A percentile compares a stretch with the other conserved stretches of the same genome.
Conservation (phyloP, 1,139 yeast genomes). For the Suhomyces bokatorum region DNA sequence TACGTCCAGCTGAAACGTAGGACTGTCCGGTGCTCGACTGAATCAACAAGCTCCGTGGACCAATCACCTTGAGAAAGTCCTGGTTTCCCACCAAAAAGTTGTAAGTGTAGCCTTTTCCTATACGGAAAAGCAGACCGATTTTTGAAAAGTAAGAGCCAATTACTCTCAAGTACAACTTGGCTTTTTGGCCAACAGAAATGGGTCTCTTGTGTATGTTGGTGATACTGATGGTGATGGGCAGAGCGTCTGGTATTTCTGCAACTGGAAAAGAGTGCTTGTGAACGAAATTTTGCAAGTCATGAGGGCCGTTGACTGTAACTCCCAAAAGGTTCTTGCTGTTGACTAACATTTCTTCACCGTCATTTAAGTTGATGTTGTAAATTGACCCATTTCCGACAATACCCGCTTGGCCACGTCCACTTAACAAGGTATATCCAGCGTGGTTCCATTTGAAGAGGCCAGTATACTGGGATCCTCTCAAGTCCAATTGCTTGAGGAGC, state of each 20-base stretch:
- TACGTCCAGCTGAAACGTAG: conserved; percentile 1
- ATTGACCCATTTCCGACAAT: conserved; percentile 60
- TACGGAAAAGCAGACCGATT: conserved; percentile 4
- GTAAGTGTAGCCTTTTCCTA: conserved; percentile 5
- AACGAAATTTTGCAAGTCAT: conserved; percentile 43
- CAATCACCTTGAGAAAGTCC: conserved; percentile 49
- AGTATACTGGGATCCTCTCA: conserved; percentile 28
- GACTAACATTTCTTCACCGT: conserved; percentile 51
- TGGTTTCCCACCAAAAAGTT: conserved; percentile 33
- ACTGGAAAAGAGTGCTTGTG: conserved; percentile 27
- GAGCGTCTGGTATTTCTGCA: background rate
- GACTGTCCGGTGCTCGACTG: conserved; percentile 36
- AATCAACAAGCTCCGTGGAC: conserved; percentile 56
- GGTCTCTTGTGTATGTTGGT: conserved; percentile 11
- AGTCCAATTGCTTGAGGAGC: conserved; percentile 28
- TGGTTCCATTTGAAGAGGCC: conserved; percentile 38
- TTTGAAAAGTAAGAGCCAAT: conserved; percentile 4
- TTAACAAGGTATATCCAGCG: conserved; percentile 47
- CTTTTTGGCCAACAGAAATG: conserved; percentile 10
- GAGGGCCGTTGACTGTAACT: conserved; percentile 51
- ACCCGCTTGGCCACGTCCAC: conserved; percentile 62
- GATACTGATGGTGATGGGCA: background rate
- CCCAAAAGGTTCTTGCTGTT: conserved; percentile 51
- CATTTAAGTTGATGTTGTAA: conserved; percentile 46
- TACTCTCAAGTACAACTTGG: conserved; percentile 9